A percentile compares a stretch with the other conserved stretches of the same genome.
phyloP scores from a whole-genome alignment of 768 basidiomycete genomes.

The Suillus subluteus region DNA sequence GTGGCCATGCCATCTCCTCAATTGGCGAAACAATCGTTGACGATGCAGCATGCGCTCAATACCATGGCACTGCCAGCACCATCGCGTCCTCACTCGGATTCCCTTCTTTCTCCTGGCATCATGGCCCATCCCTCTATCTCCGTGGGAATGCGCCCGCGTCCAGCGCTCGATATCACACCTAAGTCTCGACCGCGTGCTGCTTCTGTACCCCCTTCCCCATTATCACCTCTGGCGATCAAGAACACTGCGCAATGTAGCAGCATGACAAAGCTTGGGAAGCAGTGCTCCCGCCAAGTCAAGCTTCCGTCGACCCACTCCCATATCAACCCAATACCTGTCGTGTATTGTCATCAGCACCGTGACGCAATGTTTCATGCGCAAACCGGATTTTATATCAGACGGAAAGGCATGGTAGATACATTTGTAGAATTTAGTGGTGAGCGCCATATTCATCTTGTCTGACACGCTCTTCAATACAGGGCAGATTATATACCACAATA shows the following conservation, averaged over 20 bases:
- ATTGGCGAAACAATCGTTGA: constrained; percentile 34
- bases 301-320: constrained; percentile 31
- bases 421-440: constrained; percentile 65
- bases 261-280: constrained; percentile 64
- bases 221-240: constrained; percentile 23
- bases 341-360: constrained; percentile 70
- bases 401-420: constrained; percentile 37
- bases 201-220: constrained; percentile 23
- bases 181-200: constrained; percentile 22
- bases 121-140: constrained; percentile 12
- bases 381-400: constrained; percentile 60
- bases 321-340: constrained; percentile 31
- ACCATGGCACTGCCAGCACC: constrained; percentile 23
- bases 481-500: constrained; percentile 75
- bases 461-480: constrained; percentile 12
- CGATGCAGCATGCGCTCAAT: constrained; percentile 40
- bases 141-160: constrained; percentile 14
- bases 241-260: constrained; percentile 57
- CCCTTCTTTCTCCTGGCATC: constrained; percentile 19
- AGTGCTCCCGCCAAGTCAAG: constrained; percentile 64
- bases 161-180: constrained; percentile 18
- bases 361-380: constrained; percentile 51
- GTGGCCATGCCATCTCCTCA: constrained; percentile 44
- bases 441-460: constrained; percentile 16
- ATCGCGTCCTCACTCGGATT: constrained; percentile 40